Conservation (phyloP, 352 stramenopile species). For the Globisporangium parvum region DNA sequence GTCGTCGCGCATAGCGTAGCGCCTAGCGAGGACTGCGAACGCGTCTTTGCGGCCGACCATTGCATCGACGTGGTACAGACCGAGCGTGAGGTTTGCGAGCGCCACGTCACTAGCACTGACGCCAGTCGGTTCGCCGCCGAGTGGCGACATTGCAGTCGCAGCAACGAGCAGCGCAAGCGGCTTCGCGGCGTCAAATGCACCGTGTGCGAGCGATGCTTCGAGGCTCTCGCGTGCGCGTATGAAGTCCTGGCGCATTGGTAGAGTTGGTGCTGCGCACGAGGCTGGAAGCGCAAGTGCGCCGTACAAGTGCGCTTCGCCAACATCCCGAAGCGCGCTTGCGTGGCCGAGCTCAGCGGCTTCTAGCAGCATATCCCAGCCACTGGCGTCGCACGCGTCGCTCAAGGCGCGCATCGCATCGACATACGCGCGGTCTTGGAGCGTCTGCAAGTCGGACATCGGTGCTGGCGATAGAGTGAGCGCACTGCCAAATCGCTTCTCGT, state of each 20-base stretch:
- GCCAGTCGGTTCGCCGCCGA: neutral
- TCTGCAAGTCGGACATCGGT: neutral
- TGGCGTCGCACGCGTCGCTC: slow-evolving; percentile 15
- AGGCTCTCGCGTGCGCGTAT: slow-evolving; percentile 15
- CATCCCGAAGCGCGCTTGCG: slow-evolving; percentile 17
- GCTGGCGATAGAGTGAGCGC: too few species aligned
- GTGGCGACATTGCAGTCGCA: neutral
- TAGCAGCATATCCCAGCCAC: slow-evolving; percentile 24
- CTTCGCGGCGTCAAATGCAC: slow-evolving; percentile 20
- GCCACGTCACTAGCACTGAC: neutral
- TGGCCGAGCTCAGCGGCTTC: slow-evolving; percentile 32
- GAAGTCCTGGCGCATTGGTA: slow-evolving; percentile 18
- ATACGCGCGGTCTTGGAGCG: slow-evolving; percentile 11
- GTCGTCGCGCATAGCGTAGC: slow-evolving; percentile 22
- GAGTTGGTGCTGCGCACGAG: slow-evolving; percentile 8
- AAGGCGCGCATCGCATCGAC: slow-evolving; percentile 5
- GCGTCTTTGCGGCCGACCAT: slow-evolving; percentile 31
- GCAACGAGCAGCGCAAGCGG: slow-evolving; percentile 19
- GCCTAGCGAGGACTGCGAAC: slow-evolving; percentile 46
- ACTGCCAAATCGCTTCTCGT: neutral
- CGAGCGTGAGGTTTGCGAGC: slow-evolving; percentile 19
- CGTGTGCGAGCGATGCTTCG: slow-evolving; percentile 14
- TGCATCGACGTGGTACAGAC: slow-evolving; percentile 48
- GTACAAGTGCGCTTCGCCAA: slow-evolving; percentile 34
- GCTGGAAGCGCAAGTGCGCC: slow-evolving; percentile 16